Evolutionary conservation across 805 yeast species (phyloP).

Genomic region (Starmera pachycereana): DNA sequence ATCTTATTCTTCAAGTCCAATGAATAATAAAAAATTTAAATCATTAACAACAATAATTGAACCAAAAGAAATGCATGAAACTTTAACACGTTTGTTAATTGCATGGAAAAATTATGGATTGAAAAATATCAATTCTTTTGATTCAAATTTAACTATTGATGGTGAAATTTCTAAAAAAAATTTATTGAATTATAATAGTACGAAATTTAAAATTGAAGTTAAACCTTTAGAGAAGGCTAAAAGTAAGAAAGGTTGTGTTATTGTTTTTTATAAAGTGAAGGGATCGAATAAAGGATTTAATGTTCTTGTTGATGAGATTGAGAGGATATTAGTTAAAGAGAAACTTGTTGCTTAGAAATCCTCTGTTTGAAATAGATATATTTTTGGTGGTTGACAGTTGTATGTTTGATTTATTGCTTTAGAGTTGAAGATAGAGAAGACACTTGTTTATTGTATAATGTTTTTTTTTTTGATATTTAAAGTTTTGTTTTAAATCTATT

Average conservation of each 20-base stretch:
- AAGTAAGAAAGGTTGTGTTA: slow-evolving; percentile 39
- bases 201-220: slow-evolving; percentile 50
- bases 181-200: slow-evolving; percentile 50
- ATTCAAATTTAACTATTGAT: slow-evolving; percentile 33
- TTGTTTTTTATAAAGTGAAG: slow-evolving; percentile 49
- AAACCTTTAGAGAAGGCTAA: slow-evolving; percentile 11
- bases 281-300: slow-evolving; percentile 58
- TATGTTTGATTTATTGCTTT: background rate
- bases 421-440: no score
- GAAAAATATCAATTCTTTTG: slow-evolving; percentile 39
- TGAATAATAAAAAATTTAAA: slow-evolving; percentile 2
- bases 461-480: background rate
- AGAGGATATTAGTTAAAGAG: slow-evolving; percentile 55
- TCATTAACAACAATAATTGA: slow-evolving; percentile 22
- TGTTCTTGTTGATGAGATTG: slow-evolving; percentile 51
- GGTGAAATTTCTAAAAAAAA: slow-evolving; percentile 56
- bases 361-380: slow-evolving; percentile 4
- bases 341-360: slow-evolving; percentile 34
- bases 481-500: background rate
- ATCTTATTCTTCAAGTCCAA: slow-evolving; percentile 2
- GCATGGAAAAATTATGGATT: slow-evolving; percentile 70
- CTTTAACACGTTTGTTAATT: slow-evolving; percentile 47
- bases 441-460: background rate
- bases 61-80: slow-evolving; percentile 49
- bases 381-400: background rate